A percentile compares a stretch with the other conserved stretches of the same genome.
These are phyloP conservation scores for Trichosporon ovoides DNA, from an alignment of 1,284 basidiomycete genomes.

Conservation along the genomic window DNA sequence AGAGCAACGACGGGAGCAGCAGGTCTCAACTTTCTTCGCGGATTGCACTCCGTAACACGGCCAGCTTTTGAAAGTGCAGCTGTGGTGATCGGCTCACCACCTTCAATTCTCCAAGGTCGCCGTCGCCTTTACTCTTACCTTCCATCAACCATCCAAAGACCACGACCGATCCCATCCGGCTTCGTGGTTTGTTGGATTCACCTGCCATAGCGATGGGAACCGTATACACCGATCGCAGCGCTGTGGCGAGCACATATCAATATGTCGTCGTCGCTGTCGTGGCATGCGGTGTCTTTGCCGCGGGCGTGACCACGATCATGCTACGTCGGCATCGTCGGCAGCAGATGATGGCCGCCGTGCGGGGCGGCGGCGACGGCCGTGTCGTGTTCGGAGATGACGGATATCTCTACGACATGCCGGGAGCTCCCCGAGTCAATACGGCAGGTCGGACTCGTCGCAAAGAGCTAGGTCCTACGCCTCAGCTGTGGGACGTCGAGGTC, in stretches of 20 bases:
- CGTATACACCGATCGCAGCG: not conserved
- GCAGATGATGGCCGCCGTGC: conserved; percentile 4
- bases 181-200: too few species aligned
- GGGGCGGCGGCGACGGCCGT: conserved; percentile 5
- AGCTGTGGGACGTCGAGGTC: conserved; percentile 14
- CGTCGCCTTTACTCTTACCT: too few species aligned
- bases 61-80: too few species aligned
- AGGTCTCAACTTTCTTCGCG: too few species aligned
- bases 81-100: too few species aligned
- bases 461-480: conserved; percentile 12
- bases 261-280: conserved; percentile 30
- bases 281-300: conserved; percentile 24
- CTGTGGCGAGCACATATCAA: conserved; percentile 22
- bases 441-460: not conserved
- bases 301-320: conserved; percentile 21
- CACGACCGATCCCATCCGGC: too few species aligned
- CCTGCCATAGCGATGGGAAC: not conserved
- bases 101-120: too few species aligned
- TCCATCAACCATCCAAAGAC: too few species aligned
- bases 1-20: too few species aligned
- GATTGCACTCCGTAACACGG: too few species aligned
- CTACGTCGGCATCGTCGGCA: conserved; percentile 18
- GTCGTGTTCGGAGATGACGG: conserved; percentile 9
- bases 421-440: not conserved
- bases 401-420: conserved; percentile 7